phyloP scores from a whole-genome alignment of 495 filamentous ascomycete genomes.

The Tuber aestivum region DNA sequence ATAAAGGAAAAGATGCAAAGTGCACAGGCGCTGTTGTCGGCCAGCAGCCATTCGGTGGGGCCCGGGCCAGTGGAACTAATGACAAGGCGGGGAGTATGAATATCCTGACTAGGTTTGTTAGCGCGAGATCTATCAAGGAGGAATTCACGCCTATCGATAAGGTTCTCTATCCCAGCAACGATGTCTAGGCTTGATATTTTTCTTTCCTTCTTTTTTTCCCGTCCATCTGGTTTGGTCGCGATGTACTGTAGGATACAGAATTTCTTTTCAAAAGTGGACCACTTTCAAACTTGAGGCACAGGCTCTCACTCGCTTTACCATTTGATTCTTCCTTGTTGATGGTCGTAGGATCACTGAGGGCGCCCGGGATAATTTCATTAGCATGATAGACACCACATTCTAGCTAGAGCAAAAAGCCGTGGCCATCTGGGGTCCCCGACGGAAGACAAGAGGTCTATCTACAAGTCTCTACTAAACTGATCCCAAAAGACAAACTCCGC shows the following conservation, averaged over 20 bases:
- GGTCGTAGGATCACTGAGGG: neutral
- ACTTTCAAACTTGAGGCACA: neutral
- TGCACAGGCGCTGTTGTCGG: conserved; percentile 86
- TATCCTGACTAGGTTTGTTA: conserved; percentile 72
- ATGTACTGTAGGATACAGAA: neutral
- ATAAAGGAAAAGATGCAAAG: conserved; percentile 59
- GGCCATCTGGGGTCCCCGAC: neutral
- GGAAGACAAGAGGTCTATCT: neutral
- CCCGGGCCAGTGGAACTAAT: conserved; percentile 79
- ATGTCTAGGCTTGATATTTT: conserved; percentile 34
- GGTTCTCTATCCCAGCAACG: conserved; percentile 79
- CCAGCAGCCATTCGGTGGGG: conserved; percentile 87
- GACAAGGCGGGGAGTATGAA: conserved; percentile 82
- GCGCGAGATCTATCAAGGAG: conserved; percentile 81
- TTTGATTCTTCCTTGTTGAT: neutral
- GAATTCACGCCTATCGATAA: conserved; percentile 65
- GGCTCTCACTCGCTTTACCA: neutral
- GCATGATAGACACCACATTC: neutral
- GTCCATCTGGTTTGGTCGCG: neutral
- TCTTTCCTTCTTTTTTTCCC: neutral
- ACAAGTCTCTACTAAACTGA: neutral
- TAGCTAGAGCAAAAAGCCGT: neutral
- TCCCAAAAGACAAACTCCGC: neutral
- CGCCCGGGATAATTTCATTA: neutral
- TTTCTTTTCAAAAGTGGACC: neutral